Conservation (phyloP, 2,329 filamentous ascomycete species). For the Basipetospora sp. region DNA sequence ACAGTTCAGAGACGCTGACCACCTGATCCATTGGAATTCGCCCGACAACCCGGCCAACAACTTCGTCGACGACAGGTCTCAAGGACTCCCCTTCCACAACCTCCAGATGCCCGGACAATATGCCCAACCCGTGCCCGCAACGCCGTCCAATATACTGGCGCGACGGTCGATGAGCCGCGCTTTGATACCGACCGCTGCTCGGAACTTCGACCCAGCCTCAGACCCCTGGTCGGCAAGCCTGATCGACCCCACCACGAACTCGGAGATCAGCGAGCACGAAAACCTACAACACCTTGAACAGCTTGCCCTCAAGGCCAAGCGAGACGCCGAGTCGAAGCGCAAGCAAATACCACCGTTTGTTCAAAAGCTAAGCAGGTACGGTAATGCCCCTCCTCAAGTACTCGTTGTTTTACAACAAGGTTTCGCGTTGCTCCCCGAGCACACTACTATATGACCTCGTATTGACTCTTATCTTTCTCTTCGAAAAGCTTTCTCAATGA, state of each 20-base stretch:
- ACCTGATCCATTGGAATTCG: background rate
- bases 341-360: slow-evolving; percentile 97
- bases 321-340: slow-evolving; percentile 74
- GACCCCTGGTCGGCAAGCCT: slow-evolving; percentile 29
- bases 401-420: too few relatives aligned
- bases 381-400: slow-evolving; percentile 6
- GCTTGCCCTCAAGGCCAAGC: slow-evolving; percentile 66
- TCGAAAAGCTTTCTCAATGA: slow-evolving; percentile 74
- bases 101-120: slow-evolving; percentile 1
- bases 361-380: slow-evolving; percentile 90
- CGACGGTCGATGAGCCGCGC: slow-evolving; percentile 36
- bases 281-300: slow-evolving; percentile 67
- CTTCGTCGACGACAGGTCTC: slow-evolving; percentile 2
- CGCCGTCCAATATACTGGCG: slow-evolving; percentile 36
- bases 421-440: too few relatives aligned
- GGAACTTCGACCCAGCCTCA: slow-evolving; percentile 23
- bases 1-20: slow-evolving; percentile 1
- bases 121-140: slow-evolving; percentile 9
- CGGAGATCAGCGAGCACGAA: slow-evolving; percentile 37
- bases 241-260: slow-evolving; percentile 7
- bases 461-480: background rate
- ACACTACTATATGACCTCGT: too few relatives aligned
- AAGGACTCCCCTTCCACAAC: slow-evolving; percentile 1
- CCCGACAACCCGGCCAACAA: slow-evolving; percentile 1
- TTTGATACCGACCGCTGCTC: slow-evolving; percentile 29